These are phyloP conservation scores for Terana coerulea DNA, from an alignment of 768 basidiomycete species.

Conservation along the genomic window DNA sequence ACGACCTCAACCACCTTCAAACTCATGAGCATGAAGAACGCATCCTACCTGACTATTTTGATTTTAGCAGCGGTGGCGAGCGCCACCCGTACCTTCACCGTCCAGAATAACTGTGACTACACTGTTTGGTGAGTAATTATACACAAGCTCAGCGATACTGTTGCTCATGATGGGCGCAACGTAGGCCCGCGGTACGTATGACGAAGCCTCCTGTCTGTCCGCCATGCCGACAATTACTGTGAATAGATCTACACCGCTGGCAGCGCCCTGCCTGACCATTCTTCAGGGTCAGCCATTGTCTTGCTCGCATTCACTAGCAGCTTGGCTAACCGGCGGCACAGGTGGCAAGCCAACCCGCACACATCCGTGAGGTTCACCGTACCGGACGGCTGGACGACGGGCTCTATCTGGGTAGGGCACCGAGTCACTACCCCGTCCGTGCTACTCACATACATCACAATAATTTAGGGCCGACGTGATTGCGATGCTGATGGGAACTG, in stretches of 20 bases:
- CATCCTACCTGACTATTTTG: slow-evolving; percentile 9
- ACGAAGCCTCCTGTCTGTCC: too few species aligned
- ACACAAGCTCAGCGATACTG: slow-evolving; percentile 28
- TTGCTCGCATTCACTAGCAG: background rate
- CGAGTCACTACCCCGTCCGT: background rate
- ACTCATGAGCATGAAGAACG: too few species aligned
- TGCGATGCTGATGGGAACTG: slow-evolving; percentile 35
- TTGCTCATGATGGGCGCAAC: background rate
- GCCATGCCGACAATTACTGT: too few species aligned
- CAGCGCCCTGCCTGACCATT: slow-evolving; percentile 21
- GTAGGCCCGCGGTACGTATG: background rate
- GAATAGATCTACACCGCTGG: slow-evolving; percentile 30
- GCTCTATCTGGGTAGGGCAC: slow-evolving; percentile 33
- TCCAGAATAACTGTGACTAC: slow-evolving; percentile 39
- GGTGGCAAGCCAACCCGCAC: slow-evolving; percentile 27
- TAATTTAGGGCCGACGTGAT: slow-evolving; percentile 32
- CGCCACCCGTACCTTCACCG: slow-evolving; percentile 32
- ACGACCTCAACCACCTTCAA: too few species aligned
- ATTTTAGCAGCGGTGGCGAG: slow-evolving; percentile 13
- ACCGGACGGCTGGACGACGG: slow-evolving; percentile 36
- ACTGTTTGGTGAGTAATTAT: slow-evolving; percentile 34
- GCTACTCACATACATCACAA: background rate
- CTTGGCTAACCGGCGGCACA: background rate
- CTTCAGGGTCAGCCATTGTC: slow-evolving; percentile 28
- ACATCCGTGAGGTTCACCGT: slow-evolving; percentile 29